These are phyloP conservation scores for Yarrowia phangngaensis DNA, from an alignment of 805 yeast species.

Conservation along the genomic window DNA sequence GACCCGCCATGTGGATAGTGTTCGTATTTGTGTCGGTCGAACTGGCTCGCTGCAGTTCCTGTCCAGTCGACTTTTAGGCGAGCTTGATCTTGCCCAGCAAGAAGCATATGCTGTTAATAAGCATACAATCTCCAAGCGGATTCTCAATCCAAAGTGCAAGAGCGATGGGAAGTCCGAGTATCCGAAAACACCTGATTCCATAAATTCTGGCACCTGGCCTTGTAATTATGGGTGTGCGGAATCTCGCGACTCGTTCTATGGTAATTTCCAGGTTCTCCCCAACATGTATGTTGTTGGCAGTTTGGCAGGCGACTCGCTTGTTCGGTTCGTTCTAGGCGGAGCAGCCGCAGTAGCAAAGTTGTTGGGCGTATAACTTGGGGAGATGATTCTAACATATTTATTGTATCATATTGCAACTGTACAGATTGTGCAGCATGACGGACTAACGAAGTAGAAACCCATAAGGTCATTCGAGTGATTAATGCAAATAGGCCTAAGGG, in stretches of 20 bases:
- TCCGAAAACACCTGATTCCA: conserved; percentile 16
- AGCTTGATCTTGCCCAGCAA: not conserved
- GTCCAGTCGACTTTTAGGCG: conserved; percentile 27
- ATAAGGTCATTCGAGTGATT: no score
- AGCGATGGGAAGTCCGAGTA: not conserved
- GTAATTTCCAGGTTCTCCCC: conserved; percentile 29
- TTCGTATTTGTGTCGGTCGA: conserved; percentile 36
- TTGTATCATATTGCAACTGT: no score
- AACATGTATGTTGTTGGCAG: conserved; percentile 36
- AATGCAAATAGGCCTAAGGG: no score
- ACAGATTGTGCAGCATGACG: no score
- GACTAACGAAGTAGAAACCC: no score
- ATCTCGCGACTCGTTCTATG: not conserved
- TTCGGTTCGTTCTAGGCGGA: conserved; percentile 36
- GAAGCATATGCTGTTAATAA: conserved; percentile 26
- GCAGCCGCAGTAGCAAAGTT: conserved; percentile 38
- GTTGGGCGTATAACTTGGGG: not conserved
- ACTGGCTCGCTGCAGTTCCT: conserved; percentile 36
- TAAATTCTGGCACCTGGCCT: conserved; percentile 28
- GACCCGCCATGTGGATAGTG: conserved; percentile 25
- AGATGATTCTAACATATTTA: no score
- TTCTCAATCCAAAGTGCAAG: conserved; percentile 19
- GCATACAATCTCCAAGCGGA: conserved; percentile 25
- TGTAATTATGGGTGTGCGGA: conserved; percentile 2
- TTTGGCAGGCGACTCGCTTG: conserved; percentile 37